Evolutionary conservation across 306 rosid species (phyloP), one percentile per base, ranked within the genome.

Genomic region (Dryas alaskensis): DNA sequence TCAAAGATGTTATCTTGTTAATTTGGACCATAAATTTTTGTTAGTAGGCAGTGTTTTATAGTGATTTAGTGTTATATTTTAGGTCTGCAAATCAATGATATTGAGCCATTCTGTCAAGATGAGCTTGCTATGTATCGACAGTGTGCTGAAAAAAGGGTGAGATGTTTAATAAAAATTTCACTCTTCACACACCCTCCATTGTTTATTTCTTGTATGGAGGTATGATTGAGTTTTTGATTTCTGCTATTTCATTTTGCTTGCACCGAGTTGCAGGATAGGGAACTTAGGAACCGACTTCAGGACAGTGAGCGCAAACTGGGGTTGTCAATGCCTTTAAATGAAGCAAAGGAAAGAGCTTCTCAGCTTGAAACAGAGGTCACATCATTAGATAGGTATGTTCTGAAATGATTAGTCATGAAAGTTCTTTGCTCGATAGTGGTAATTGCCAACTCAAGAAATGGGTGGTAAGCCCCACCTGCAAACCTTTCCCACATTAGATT

Each of bases 31-130:
- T 63, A 54, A 45, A 31, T 39, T 61, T 37, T 16, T 65, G 40
- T 48, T 54, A 10, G 14, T 6, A 16, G 22, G 49, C 45, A 44
- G 14, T 72, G 8, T 48, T 22, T 69, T 6, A 2, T 3, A 50
- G n/a, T 27, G 50, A 57, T 42, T 67, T 5, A 5, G 22, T 17
- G 37, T 68, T 59, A 8, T 27, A n/a, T 42, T 83, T 73, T 60
- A 94, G 97, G 99, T 84, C 82, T 92, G 87, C 99, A 95, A 80
- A 86, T 95, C 80, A 92, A 95, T 73, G 93, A 94, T 82, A 88
- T 94, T 16, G 99, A 94, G 83, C 97, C 97, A 42, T 94, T 92
- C 79, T 92, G 99, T 82, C 99, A 94, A 84, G 97, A 92, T 54
- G 96, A 91, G 89, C 84, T 94, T 80, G 95, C 80, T 58, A 46